A percentile compares a stretch with the other conserved stretches of the same genome.
These are phyloP conservation scores for Apophysomyces elegans DNA, from an alignment of 371 early-diverging fungal genomes.

Conservation along the genomic window DNA sequence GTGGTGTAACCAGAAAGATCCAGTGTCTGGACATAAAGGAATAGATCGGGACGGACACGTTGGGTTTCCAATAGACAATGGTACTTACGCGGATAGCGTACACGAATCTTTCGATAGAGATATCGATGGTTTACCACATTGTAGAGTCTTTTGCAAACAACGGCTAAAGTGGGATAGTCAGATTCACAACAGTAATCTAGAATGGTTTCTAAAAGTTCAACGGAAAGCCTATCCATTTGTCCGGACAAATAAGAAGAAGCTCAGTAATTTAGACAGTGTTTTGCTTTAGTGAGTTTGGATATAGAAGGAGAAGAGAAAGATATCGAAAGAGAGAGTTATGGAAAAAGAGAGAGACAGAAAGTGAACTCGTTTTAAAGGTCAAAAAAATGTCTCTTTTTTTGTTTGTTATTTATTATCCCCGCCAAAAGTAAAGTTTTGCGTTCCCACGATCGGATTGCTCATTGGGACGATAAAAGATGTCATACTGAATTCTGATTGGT, in stretches of 20 bases:
- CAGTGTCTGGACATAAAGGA: not conserved
- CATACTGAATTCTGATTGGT: not conserved
- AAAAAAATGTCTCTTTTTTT: not conserved
- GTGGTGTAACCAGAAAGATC: constrained; percentile 4
- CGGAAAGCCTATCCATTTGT: not conserved
- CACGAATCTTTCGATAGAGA: not conserved
- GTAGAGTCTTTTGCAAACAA: not conserved
- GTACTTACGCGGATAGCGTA: not conserved
- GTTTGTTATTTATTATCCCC: not conserved
- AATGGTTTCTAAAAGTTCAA: not conserved
- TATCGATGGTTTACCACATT: not conserved
- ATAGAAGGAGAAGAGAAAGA: too few relatives aligned
- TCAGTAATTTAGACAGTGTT: too few relatives aligned
- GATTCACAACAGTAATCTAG: not conserved
- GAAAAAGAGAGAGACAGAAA: not conserved
- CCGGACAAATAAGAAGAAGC: too few relatives aligned
- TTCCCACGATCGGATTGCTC: constrained; percentile 4
- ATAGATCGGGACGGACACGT: not conserved
- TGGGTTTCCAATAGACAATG: not conserved
- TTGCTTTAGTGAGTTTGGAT: too few relatives aligned
- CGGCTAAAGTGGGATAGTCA: not conserved
- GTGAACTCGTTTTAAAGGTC: too few relatives aligned
- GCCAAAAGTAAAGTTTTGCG: not conserved
- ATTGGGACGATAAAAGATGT: constrained; percentile 10
- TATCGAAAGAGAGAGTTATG: not conserved